Evolutionary conservation across 2,329 filamentous ascomycete species (phyloP), one percentile per base, ranked within the genome.

Genomic region (Nemania sp.): DNA sequence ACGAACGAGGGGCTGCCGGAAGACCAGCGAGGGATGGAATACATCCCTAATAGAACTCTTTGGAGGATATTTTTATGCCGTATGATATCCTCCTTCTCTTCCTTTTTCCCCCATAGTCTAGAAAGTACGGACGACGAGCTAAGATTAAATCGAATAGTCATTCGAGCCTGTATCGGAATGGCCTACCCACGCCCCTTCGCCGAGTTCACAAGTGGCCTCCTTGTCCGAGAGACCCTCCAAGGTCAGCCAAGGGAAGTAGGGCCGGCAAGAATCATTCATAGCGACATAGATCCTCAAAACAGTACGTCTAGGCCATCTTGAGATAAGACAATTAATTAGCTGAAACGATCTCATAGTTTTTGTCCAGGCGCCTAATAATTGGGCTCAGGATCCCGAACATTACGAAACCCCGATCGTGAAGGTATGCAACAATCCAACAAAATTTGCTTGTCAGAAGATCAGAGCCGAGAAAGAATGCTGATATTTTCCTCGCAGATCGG

Each of bases 51-150:
- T 7, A 53, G 48, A 43, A n/a, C 17, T 5, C 46, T 64, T 5
- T 64, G 62, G 62, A 11, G 25, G 2, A 61, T 64, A 20, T 64
- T 64, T 49, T 21, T 61, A 18, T 62, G 59, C 40, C 37, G 62
- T 62, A 62, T 21, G 54, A 13, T 29, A n/a, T n/a, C n/a, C n/a
- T n/a, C n/a, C n/a, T n/a, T n/a, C n/a, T 29, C 3, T 29, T 29
- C 7, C 4, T 29, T 29, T 3, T n/a, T 29, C 34, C 15, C 5
- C 20, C 39, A 1, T 15, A 15, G 12, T 15, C 40, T 20, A 11
- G 3, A 13, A 35, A 4, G 15, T n/a, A 17, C 15, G 10, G 7
- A 43, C 3, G 5, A 46, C 6, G 25, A 53, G 34, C 59, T 54
- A 42, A 59, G 3, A 57, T 29, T 7, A 15, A 47, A 20, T 7